These are phyloP conservation scores for Spencermartinsiella ligniputridi DNA, from an alignment of 1,139 yeast genomes.

Conservation along the genomic window DNA sequence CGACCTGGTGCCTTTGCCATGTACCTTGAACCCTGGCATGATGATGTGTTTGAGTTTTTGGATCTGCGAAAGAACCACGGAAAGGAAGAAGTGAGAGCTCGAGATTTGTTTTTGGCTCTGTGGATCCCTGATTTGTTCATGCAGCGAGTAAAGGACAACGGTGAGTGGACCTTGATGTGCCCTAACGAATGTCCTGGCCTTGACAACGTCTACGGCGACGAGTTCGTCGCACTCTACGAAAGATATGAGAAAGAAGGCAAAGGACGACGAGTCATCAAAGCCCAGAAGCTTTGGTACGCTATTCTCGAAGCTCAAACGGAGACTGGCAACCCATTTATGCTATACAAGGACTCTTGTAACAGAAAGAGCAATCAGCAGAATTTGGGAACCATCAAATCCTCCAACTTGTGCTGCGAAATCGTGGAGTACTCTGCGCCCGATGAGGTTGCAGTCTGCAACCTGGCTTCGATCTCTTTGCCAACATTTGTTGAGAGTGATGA, in stretches of 20 bases:
- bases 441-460: slow-evolving; percentile 87
- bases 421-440: slow-evolving; percentile 85
- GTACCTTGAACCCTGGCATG: slow-evolving; percentile 90
- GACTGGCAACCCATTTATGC: slow-evolving; percentile 90
- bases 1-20: slow-evolving; percentile 92
- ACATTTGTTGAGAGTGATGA: slow-evolving; percentile 51
- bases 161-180: slow-evolving; percentile 80
- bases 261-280: slow-evolving; percentile 69
- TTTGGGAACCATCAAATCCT: slow-evolving; percentile 80
- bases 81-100: slow-evolving; percentile 83
- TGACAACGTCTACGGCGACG: slow-evolving; percentile 74
- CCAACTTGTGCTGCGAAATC: slow-evolving; percentile 86
- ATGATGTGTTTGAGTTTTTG: slow-evolving; percentile 76
- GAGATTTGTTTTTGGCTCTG: slow-evolving; percentile 85
- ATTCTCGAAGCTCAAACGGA: slow-evolving; percentile 87
- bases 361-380: slow-evolving; percentile 80
- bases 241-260: slow-evolving; percentile 67
- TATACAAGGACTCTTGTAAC: slow-evolving; percentile 86
- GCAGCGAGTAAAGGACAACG: slow-evolving; percentile 78
- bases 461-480: slow-evolving; percentile 83
- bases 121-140: slow-evolving; percentile 90
- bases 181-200: slow-evolving; percentile 88
- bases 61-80: slow-evolving; percentile 89
- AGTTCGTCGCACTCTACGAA: slow-evolving; percentile 67
- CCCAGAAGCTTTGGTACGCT: slow-evolving; percentile 85